Evolutionary conservation across 1,139 yeast species (phyloP).

Genomic region (Suhomyces guaymorum): DNA sequence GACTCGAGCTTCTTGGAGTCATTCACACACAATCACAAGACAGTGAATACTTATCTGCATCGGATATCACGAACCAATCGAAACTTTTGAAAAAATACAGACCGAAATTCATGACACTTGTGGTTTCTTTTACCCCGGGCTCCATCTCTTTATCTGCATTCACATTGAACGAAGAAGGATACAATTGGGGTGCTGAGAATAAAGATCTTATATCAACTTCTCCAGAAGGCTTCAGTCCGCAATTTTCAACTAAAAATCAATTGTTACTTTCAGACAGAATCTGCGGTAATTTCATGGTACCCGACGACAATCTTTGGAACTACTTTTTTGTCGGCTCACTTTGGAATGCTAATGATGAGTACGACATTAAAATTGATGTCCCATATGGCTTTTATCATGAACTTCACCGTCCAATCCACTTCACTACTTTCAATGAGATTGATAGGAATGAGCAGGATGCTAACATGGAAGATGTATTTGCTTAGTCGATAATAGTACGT

Average conservation of each 20-base stretch:
- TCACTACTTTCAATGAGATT: slow-evolving; percentile 68
- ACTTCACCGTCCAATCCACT: slow-evolving; percentile 86
- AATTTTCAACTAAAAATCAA: slow-evolving; percentile 66
- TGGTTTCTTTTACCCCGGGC: slow-evolving; percentile 80
- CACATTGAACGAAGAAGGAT: slow-evolving; percentile 62
- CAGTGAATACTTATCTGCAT: slow-evolving; percentile 59
- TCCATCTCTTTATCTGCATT: slow-evolving; percentile 76
- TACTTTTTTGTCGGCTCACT: slow-evolving; percentile 85
- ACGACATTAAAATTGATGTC: slow-evolving; percentile 67
- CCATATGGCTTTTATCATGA: slow-evolving; percentile 86
- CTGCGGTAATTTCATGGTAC: slow-evolving; percentile 83
- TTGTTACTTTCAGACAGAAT: slow-evolving; percentile 73
- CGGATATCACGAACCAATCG: slow-evolving; percentile 68
- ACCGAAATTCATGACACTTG: slow-evolving; percentile 53
- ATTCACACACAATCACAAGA: slow-evolving; percentile 76
- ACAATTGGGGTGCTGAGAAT: slow-evolving; percentile 74
- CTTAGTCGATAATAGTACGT: slow-evolving; percentile 35
- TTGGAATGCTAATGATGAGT: slow-evolving; percentile 66
- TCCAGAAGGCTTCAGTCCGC: slow-evolving; percentile 65
- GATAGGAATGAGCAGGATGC: slow-evolving; percentile 66
- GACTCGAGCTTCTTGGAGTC: slow-evolving; percentile 73
- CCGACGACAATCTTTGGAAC: slow-evolving; percentile 86
- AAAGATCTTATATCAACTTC: slow-evolving; percentile 52
- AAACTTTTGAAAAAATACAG: slow-evolving; percentile 40
- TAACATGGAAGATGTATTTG: slow-evolving; percentile 71